These are phyloP conservation scores for Fistulifera solaris DNA, from an alignment of 108 stramenopile species.

Conservation along the genomic window DNA sequence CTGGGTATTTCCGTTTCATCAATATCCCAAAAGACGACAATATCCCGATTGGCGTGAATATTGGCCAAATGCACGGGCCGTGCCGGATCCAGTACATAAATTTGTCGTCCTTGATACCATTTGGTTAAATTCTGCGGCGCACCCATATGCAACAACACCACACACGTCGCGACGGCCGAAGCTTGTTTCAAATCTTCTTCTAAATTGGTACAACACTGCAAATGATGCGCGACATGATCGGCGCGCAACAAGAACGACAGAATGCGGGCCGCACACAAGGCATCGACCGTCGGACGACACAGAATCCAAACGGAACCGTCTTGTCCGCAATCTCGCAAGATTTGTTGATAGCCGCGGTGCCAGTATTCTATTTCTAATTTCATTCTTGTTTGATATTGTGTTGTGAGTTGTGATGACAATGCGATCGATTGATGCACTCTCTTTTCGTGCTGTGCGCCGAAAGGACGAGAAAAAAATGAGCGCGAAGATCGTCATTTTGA, in stretches of 20 bases:
- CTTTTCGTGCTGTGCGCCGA: too few relatives aligned
- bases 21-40: constrained; percentile 65
- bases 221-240: constrained; percentile 62
- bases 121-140: constrained; percentile 50
- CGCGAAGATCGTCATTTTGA: too few relatives aligned
- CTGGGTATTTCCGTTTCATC: constrained; percentile 43
- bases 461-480: too few relatives aligned
- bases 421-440: too few relatives aligned
- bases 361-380: constrained; percentile 63
- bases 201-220: constrained; percentile 47
- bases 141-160: constrained; percentile 68
- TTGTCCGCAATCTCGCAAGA: constrained; percentile 49
- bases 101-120: constrained; percentile 24
- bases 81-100: constrained; percentile 74
- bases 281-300: constrained; percentile 64
- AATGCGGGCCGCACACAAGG: constrained; percentile 65
- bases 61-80: constrained; percentile 76
- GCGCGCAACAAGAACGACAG: constrained; percentile 61
- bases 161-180: constrained; percentile 31
- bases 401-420: too few relatives aligned
- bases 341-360: constrained; percentile 69
- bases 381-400: constrained; percentile 21
- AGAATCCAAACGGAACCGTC: constrained; percentile 40
- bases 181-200: neutral
- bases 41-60: constrained; percentile 45